A percentile compares a stretch with the other conserved stretches of the same genome.
These are phyloP conservation scores for Spencermartinsiella ligniputridi DNA, from an alignment of 1,139 yeast species.

Conservation along the genomic window DNA sequence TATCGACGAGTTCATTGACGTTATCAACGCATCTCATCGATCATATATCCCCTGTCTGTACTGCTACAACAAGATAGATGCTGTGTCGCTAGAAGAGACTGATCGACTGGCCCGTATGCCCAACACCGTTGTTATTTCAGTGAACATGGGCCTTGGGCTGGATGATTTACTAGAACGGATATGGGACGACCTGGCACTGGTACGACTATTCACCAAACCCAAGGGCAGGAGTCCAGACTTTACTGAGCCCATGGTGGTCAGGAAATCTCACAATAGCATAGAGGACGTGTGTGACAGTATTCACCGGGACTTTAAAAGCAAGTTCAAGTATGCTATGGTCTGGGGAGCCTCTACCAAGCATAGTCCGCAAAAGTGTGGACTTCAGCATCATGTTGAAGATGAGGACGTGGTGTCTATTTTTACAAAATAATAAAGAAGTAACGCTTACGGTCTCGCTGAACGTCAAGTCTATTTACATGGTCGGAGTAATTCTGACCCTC, in stretches of 20 bases:
- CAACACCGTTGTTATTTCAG: constrained; percentile 88
- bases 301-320: constrained; percentile 87
- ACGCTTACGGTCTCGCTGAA: background rate
- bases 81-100: constrained; percentile 91
- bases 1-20: constrained; percentile 90
- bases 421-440: constrained; percentile 54
- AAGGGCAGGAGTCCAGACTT: constrained; percentile 81
- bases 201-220: constrained; percentile 81
- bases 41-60: constrained; percentile 88
- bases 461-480: background rate
- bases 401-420: constrained; percentile 93
- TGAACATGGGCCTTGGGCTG: constrained; percentile 80
- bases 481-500: background rate
- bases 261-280: constrained; percentile 65
- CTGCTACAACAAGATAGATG: constrained; percentile 91
- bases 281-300: constrained; percentile 88
- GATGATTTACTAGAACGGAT: constrained; percentile 87
- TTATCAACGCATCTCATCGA: constrained; percentile 80
- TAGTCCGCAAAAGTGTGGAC: constrained; percentile 94
- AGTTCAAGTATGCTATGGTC: constrained; percentile 88
- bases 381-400: constrained; percentile 76
- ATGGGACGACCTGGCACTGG: constrained; percentile 80
- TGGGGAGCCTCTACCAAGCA: constrained; percentile 97
- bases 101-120: constrained; percentile 90
- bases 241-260: constrained; percentile 85